Evolutionary conservation across 306 rosid genomes (phyloP).

Genomic region (Myrica gale): DNA sequence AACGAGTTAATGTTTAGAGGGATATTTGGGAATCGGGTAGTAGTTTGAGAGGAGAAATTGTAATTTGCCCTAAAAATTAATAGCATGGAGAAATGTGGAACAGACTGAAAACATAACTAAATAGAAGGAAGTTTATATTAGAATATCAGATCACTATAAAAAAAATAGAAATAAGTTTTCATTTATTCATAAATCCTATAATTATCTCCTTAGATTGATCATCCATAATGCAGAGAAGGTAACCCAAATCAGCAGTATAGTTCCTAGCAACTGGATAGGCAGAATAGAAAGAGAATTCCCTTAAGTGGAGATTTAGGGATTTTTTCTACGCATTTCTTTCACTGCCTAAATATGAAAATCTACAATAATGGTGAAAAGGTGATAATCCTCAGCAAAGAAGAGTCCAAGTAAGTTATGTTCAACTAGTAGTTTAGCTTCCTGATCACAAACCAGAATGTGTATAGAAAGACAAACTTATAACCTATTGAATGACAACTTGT

Average conservation of each 20-base stretch:
- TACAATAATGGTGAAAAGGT: background rate
- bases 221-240: background rate
- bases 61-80: too few species aligned
- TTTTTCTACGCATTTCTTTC: background rate
- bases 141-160: background rate
- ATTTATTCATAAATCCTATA: background rate
- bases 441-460: background rate
- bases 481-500: background rate
- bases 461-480: background rate
- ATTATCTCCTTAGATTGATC: background rate
- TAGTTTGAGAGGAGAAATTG: too few species aligned
- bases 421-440: slow-evolving; percentile 5
- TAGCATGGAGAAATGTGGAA: background rate
- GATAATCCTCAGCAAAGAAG: background rate
- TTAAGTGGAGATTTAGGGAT: background rate
- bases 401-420: background rate
- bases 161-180: background rate
- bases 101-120: background rate
- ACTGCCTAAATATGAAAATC: background rate
- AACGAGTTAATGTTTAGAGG: too few species aligned
- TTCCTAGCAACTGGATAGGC: background rate
- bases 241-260: background rate
- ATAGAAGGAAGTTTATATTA: background rate
- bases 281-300: background rate
- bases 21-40: too few species aligned